Conservation (phyloP, 139 green algal genomes). For the Chlorella sp. region DNA sequence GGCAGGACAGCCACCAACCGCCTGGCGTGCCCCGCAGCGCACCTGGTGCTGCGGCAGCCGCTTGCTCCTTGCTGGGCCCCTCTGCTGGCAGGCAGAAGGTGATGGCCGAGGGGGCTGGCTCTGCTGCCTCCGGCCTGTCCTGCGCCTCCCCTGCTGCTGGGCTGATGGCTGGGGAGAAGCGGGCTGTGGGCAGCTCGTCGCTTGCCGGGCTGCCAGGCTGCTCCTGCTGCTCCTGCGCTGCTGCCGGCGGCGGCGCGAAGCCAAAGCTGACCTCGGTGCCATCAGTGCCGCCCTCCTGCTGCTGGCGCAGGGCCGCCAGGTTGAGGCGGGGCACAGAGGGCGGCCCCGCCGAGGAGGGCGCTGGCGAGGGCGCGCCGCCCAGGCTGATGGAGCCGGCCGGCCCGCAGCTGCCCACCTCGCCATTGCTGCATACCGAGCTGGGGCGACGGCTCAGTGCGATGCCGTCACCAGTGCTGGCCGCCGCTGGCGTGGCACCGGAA, state of each 20-base stretch:
- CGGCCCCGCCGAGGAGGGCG: background rate
- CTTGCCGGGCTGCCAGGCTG: background rate
- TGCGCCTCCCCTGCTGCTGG: background rate
- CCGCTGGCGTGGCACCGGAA: background rate
- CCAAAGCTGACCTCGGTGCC: conserved; percentile 23
- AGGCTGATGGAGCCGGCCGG: conserved; percentile 4
- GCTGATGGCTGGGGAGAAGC: background rate
- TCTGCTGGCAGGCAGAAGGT: conserved; percentile 26
- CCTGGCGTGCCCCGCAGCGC: background rate
- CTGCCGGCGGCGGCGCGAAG: background rate
- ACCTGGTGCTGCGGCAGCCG: background rate
- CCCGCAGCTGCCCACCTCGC: conserved; percentile 18
- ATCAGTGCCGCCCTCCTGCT: background rate
- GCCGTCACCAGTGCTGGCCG: background rate
- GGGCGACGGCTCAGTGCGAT: background rate
- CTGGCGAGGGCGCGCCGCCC: background rate
- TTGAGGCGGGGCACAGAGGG: conserved; percentile 21
- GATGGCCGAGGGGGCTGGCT: background rate
- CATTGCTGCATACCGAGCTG: conserved; percentile 27
- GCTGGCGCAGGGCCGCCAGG: background rate
- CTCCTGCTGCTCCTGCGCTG: too few species aligned
- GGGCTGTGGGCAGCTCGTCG: conserved; percentile 23
- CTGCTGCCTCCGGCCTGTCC: background rate
- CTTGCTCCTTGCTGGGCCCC: background rate
- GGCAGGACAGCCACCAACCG: background rate